A percentile compares a stretch with the other conserved stretches of the same genome.
Evolutionary conservation across 805 yeast genomes (phyloP).

Genomic region (Metschnikowia lochheadii): DNA sequence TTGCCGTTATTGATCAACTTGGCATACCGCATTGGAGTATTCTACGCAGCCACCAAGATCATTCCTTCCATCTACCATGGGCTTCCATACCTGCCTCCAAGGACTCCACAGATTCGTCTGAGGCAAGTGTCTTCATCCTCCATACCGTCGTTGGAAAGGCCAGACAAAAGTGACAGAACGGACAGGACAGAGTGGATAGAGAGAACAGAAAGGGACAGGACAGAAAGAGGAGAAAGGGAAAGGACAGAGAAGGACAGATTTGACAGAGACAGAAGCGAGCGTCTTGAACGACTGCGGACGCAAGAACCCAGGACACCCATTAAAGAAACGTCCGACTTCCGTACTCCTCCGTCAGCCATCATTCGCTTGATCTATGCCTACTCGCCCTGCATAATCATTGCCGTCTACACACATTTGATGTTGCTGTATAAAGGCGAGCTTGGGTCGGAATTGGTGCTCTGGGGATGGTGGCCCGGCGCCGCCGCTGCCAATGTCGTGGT

Average conservation of each 20-base stretch:
- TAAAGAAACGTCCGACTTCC: not conserved
- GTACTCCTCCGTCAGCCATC: constrained; percentile 24
- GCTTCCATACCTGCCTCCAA: constrained; percentile 36
- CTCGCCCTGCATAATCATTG: constrained; percentile 90
- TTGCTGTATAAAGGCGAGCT: constrained; percentile 81
- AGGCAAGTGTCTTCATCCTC: constrained; percentile 31
- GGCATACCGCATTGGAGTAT: constrained; percentile 81
- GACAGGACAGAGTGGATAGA: too few species aligned
- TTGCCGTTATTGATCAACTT: constrained; percentile 78
- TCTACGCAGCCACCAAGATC: constrained; percentile 88
- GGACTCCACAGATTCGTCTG: constrained; percentile 36
- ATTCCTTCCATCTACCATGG: constrained; percentile 68
- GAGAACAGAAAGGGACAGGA: too few species aligned
- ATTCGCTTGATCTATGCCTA: constrained; percentile 73
- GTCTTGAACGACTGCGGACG: constrained; percentile 1
- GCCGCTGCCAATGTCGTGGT: constrained; percentile 22
- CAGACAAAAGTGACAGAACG: not conserved
- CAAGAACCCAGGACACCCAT: not conserved
- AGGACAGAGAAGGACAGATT: too few species aligned
- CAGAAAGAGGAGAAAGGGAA: too few species aligned
- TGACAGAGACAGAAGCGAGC: too few species aligned
- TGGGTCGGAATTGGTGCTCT: constrained; percentile 55
- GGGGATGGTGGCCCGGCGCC: constrained; percentile 48
- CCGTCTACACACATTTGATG: constrained; percentile 91
- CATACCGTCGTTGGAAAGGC: constrained; percentile 14